phyloP scores from a whole-genome alignment of 208 protist genomes.

The Wallacemonas sp. region DNA sequence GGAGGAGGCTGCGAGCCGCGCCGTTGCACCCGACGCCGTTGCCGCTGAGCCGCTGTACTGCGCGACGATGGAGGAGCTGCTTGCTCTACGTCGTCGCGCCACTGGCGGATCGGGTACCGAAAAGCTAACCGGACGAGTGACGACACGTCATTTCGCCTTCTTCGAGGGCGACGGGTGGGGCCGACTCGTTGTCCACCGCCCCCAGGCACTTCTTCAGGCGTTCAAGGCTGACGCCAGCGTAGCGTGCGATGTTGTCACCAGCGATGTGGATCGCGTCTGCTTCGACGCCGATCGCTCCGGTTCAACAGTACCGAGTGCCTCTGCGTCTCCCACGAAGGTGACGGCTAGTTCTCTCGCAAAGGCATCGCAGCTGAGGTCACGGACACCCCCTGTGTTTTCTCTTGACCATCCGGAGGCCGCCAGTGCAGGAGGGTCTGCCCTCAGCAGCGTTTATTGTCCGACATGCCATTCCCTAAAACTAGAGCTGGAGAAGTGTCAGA shows the following conservation, averaged over 20 bases:
- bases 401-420: neutral
- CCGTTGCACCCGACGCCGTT: constrained; percentile 17
- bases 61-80: constrained; percentile 28
- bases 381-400: neutral
- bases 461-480: constrained; percentile 2
- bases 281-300: constrained; percentile 1
- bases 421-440: neutral
- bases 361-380: neutral
- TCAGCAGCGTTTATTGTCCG: constrained; percentile 5
- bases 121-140: constrained; percentile 1
- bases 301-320: neutral
- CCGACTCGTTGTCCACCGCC: constrained; percentile 3
- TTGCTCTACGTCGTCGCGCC: neutral
- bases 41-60: constrained; percentile 25
- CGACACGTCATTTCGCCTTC: constrained; percentile 11
- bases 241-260: constrained; percentile 17
- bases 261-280: constrained; percentile 7
- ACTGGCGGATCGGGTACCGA: constrained; percentile 26
- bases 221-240: constrained; percentile 16
- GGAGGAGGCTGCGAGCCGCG: constrained; percentile 12
- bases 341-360: no score
- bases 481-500: constrained; percentile 10
- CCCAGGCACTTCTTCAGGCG: constrained; percentile 13
- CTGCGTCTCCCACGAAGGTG: constrained; percentile 10
- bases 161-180: constrained; percentile 24